A percentile compares a stretch with the other conserved stretches of the same genome.
phyloP scores from a whole-genome alignment of 2,329 filamentous ascomycete genomes.

The Aspergillus floridensis region DNA sequence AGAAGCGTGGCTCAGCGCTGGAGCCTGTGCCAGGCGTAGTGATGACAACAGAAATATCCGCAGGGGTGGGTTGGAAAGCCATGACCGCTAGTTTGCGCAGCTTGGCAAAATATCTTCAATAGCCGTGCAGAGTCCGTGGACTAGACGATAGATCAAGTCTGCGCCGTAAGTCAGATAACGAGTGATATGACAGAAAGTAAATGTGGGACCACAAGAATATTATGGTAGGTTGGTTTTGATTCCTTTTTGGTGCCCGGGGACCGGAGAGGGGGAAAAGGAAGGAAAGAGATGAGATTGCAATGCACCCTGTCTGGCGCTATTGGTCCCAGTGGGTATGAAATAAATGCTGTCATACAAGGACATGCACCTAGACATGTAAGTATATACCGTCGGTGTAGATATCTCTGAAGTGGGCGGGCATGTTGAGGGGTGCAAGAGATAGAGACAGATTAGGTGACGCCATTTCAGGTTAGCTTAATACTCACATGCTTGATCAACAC shows the following conservation, averaged over 20 bases:
- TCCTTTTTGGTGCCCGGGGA: background rate
- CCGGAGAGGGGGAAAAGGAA: background rate
- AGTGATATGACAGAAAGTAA: too few relatives aligned
- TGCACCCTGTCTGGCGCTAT: too few relatives aligned
- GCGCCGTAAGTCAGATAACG: too few relatives aligned
- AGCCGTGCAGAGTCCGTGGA: too few relatives aligned
- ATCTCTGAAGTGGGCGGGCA: too few relatives aligned
- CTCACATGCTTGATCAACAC: background rate
- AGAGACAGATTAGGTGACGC: too few relatives aligned
- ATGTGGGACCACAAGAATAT: too few relatives aligned
- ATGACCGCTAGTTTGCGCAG: conserved; percentile 15
- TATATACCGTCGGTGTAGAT: too few relatives aligned
- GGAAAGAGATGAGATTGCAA: background rate
- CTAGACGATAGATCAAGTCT: too few relatives aligned
- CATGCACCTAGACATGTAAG: background rate
- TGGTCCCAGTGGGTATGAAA: too few relatives aligned
- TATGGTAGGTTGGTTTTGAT: background rate
- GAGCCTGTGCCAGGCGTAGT: conserved; percentile 27
- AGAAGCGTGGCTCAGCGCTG: conserved; percentile 38
- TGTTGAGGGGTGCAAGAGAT: too few relatives aligned
- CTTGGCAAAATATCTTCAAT: background rate
- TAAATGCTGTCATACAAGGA: background rate
- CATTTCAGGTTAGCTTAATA: background rate
- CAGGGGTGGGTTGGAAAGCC: conserved; percentile 38
- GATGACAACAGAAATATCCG: conserved; percentile 41